Conservation (phyloP, 2,329 filamentous ascomycete genomes). For the Alternaria burnsii region DNA sequence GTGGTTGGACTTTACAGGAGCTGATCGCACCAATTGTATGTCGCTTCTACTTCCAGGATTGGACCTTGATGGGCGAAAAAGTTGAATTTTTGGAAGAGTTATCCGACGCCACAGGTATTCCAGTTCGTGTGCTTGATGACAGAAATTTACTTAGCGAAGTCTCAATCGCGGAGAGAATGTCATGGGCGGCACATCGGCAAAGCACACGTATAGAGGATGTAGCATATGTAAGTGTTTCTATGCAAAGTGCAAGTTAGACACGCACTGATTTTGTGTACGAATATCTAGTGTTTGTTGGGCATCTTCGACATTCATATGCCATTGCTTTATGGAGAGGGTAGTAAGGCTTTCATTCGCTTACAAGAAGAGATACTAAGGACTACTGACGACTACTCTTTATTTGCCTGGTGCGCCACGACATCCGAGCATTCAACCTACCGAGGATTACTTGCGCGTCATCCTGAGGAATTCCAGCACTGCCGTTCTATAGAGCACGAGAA, state of each 20-base stretch:
- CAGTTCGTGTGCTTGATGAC: conserved; percentile 32
- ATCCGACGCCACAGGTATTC: conserved; percentile 36
- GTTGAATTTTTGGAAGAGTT: conserved; percentile 34
- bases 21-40: conserved; percentile 35
- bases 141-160: conserved; percentile 24
- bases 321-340: conserved; percentile 40
- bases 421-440: conserved; percentile 30
- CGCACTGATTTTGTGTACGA: neutral
- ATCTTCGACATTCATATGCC: conserved; percentile 47
- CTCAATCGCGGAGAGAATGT: conserved; percentile 39
- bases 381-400: conserved; percentile 40
- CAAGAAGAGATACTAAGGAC: conserved; percentile 42
- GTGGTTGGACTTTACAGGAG: conserved; percentile 45
- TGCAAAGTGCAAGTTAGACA: neutral
- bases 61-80: conserved; percentile 40
- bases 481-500: conserved; percentile 34
- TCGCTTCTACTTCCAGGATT: conserved; percentile 38
- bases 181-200: conserved; percentile 38
- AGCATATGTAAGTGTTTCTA: conserved; percentile 27
- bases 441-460: conserved; percentile 36
- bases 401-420: conserved; percentile 32
- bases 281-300: conserved; percentile 32
- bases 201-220: conserved; percentile 41
- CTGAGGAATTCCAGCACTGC: conserved; percentile 32
- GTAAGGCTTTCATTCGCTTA: conserved; percentile 37